Base-by-base conservation (phyloP, 768 basidiomycete genomes). In the Mycena amicta region DNA sequence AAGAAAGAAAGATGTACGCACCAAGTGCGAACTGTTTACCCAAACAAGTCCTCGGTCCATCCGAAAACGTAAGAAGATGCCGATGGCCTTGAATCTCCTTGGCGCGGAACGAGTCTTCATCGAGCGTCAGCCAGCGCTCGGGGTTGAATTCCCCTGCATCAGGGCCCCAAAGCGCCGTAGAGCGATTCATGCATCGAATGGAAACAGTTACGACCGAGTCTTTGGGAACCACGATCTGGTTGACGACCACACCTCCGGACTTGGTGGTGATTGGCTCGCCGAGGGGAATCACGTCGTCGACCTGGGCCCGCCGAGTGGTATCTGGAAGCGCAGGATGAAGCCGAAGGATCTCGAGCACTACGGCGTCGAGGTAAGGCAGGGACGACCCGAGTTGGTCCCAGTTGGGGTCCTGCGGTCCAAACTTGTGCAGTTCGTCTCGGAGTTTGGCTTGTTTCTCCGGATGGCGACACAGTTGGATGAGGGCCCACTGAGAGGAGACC, bases 81-180 rank as follows among this genome's bases (percentile, higher is more conserved):
- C 70, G 66, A 30, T 75, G 71, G 1, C 76, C 74, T 33, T 73
- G 73, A 39, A 77, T 63, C 28, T 72, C 71, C 29, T 73, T 67
- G 5, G 74, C 75, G 2, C 59, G 54, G 2, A 27, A 29, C 27
- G 63, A 57, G 41, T 60, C 60, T 5, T 67, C 62, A 4, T 73
- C 65, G 18, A 68, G 68, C 23, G 62, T 65, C 11, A 78, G 59
- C 80, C 81, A 83, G 2, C 80, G 73, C 41, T 74, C 72, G 1
- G 80, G 81, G 4, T 69, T 68, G 64, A 82, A 82, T 39, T 73
- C 68, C 26, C 66, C 72, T n/a, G 80, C 77, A 39, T 79, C 75
- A 1, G 69, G 50, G 4, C 84, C 83, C 77, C 81, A 84, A 23
- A 80, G 59, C 2, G 58, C 66, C 23, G 68, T 63, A 3, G 77